Evolutionary conservation across 352 stramenopile species (phyloP).

Genomic region (Phytophthora podocarpi): DNA sequence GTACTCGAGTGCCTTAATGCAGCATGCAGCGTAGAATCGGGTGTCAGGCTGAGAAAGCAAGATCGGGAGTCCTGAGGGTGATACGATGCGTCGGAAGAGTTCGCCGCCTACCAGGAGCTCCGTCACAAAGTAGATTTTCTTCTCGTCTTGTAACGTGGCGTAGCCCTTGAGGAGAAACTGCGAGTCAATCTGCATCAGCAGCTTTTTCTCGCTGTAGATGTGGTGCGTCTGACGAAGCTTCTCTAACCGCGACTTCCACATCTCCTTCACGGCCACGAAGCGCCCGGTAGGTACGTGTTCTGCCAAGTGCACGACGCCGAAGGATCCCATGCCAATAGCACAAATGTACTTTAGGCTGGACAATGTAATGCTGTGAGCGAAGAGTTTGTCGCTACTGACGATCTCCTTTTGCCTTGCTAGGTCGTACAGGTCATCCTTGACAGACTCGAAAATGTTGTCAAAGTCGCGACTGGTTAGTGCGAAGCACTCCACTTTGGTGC

Average conservation of each 20-base stretch:
- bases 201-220: conserved; percentile 96
- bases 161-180: conserved; percentile 96
- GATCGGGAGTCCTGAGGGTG: conserved; percentile 39
- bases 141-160: conserved; percentile 92
- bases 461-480: conserved; percentile 73
- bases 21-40: conserved; percentile 66
- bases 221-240: conserved; percentile 85
- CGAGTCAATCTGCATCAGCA: conserved; percentile 91
- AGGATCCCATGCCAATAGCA: conserved; percentile 92
- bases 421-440: conserved; percentile 41
- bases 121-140: conserved; percentile 96
- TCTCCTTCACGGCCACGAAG: conserved; percentile 73
- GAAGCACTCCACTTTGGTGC: conserved; percentile 70
- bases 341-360: conserved; percentile 59
- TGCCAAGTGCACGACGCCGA: conserved; percentile 94
- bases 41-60: conserved; percentile 72
- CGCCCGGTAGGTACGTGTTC: conserved; percentile 76
- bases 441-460: conserved; percentile 45
- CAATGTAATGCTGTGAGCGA: conserved; percentile 56
- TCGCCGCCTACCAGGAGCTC: conserved; percentile 93
- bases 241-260: conserved; percentile 45
- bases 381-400: conserved; percentile 48
- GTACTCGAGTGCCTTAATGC: conserved; percentile 65
- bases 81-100: conserved; percentile 76
- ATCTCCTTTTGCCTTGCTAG: conserved; percentile 36